Base-by-base conservation (phyloP, 345 rosid genomes). In the Orychophragmus violaceus region DNA sequence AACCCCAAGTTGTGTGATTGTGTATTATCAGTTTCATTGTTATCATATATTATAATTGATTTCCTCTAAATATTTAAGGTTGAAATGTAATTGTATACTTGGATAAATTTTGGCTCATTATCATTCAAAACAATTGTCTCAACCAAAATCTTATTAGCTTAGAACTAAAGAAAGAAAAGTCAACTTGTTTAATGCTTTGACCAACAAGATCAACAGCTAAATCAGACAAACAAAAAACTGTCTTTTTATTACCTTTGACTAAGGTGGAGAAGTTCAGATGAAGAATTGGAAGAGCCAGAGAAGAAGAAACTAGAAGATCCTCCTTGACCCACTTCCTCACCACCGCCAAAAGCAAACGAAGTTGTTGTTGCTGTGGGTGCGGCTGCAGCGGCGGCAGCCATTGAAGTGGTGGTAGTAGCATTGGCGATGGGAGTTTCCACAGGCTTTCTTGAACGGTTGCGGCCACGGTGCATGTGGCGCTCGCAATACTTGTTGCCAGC, bases 381-480 rank as follows among this genome's bases (percentile, higher is more conserved):
- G 41, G 81, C 5, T 49, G 76, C n/a, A 0, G 57, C 41, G 5
- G 86, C 44, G 3, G 84, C 70, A 79, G 88, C 68, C 29, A 52
- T 39, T n/a, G 64, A 13, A 12, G 55, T 53, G 51, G 65, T 48
- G 5, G 69, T 19, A 3, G 69, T 19, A 62, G 77, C 19, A n/a
- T 62, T 69, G 23, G 82, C 78, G 16, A 85, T 83, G 77, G 91
- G 87, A 78, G 82, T 78, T 88, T 93, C 99, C 97, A 90, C 97
- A 86, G 94, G 97, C 99, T 93, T 93, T 93, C 97, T 93, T 88
- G 97, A 90, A 90, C 97, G 97, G 88, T 88, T 93, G 82, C 95
- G 95, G 88, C 99, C 96, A 66, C 97, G 97, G 77, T 94, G 97
- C 78, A 94, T 83, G 85, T 94, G 99, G 92, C 99, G 97, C 85